Base-by-base conservation (phyloP, 148 eudicot genomes). In the Drosera capensis region DNA sequence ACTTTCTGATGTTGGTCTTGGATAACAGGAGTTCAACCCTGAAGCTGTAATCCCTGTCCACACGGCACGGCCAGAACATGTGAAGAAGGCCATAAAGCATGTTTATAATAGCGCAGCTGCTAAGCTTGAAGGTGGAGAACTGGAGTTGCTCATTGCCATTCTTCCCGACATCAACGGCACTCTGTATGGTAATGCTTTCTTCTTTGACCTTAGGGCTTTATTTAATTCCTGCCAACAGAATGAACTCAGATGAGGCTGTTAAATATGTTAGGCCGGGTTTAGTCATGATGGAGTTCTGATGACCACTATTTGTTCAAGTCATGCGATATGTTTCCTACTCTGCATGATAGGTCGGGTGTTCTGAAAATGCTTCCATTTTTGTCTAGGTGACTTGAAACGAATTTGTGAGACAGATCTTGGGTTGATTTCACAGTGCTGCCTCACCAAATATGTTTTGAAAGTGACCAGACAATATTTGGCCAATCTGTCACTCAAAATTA, bases 341-440 rank as follows among this genome's bases (percentile, higher is more conserved):
- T n/a, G n/a, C n/a, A n/a, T n/a, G n/a, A n/a, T n/a, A n/a, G n/a
- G n/a, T n/a, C n/a, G n/a, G n/a, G n/a, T n/a, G 16, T 24, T 7
- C 20, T 1, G 39, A 17, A 12, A 31, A 52, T 55, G 37, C 61
- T n/a, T n/a, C n/a, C n/a, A n/a, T n/a, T n/a, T n/a, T n/a, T n/a
- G n/a, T n/a, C n/a, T n/a, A 79, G 86, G 86, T 40, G 81, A 79
- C 61, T 24, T 79, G 18, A 79, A 79, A 56, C 56, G 80, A 38
- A 66, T 72, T 23, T 77, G 83, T 53, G 96, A 86, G 65, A 75
- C 87, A 4, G 80, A 75, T 58, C 72, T 86, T 23, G 96, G 96
- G 43, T 40, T 86, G 47, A 63, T 86, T 26, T 65, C 96, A 34
- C 96, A 86, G 26, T 86, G 93, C 52, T 86, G 93, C 52, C 78